Evolutionary conservation across 2,329 filamentous ascomycete species (phyloP), one percentile per base, ranked within the genome.

Genomic region (Meredithiella fracta): DNA sequence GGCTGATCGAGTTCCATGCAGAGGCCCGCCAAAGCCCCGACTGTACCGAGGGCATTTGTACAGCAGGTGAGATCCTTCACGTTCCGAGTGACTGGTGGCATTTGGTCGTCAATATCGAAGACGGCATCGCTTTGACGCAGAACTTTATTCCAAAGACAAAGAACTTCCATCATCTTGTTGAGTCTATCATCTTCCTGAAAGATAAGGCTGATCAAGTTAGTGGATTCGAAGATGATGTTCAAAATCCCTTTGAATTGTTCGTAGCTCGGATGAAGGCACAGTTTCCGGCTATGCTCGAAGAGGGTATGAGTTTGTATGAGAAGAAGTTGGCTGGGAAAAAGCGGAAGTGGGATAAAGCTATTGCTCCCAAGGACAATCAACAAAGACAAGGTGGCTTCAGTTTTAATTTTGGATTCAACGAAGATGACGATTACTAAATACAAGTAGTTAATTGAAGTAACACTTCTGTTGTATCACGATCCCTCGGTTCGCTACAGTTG

Each of bases 51-150:
- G 91, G 88, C 0, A 81, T 97, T 26, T 97, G 91, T 65, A 69
- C 72, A 14, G 79, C 82, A 44, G 91, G 91, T 1, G 92, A 97
- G 67, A 83, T 97, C 15, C 69, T 97, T 52, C 87, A 96, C 65
- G 91, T 97, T 4, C 91, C 92, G 0, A 89, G 84, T 53, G 90
- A 91, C 4, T 97, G 91, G 91, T 97, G 92, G 82, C 91, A 97
- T 72, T 72, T 97, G 31, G 92, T 97, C 8, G 82, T 97, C 49
- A 97, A 97, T 64, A 71, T 95, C 1, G 85, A 89, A 62, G 76
- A 79, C 11, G 85, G 86, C 47, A 85, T 97, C 60, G 92, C 91
- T 3, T 76, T 97, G 61, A 97, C 91, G 6, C 91, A 97, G 66
- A 97, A 97, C 66, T 96, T 97, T 65, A 86, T 97, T 11, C 90